Base-by-base conservation (phyloP, 768 basidiomycete genomes). In the Termitomyces sp. region DNA sequence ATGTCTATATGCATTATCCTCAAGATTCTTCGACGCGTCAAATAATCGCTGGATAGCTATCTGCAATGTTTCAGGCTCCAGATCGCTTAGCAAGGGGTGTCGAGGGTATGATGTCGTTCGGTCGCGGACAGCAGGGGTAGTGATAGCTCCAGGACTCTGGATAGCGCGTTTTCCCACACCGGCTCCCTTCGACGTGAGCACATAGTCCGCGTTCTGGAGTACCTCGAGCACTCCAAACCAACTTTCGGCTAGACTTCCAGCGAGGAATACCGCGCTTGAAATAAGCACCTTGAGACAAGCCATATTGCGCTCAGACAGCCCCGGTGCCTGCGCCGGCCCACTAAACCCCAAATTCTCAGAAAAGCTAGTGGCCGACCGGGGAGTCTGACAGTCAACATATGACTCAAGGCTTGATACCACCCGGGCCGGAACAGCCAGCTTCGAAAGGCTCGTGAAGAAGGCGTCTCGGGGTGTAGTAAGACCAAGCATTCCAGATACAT, bases 141-240 rank as follows among this genome's bases (percentile, higher is more conserved):
- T 60, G 17, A 62, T 58, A 12, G 71, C 60, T n/a, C 72, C 73
- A 33, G 72, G 70, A 9, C 61, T 64, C 26, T 71, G 61, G 9
- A 67, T 58, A 38, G 71, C 71, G 53, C 73, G 70, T 53, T 70
- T 74, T 23, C 62, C 66, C 4, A 67, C 60, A 31, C 69, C 70
- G 1, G 70, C 72, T 3, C 77, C 83, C 70, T 84, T 87, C 63
- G 79, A 75, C 9, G 82, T 83, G 19, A 98, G 75, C 19, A 99
- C 90, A 63, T 94, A 94, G 64, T 96, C 94, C 7, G 96, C 95
- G 62, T 94, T 98, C 72, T 98, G 96, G 23, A 98, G 72, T 1
- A 89, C 85, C 65, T 98, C 95, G 52, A 98, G 75, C 9, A 98
- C 81, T 45, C 87, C 80, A 68, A 91, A 96, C 96, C 96, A 98